Evolutionary conservation across 2,329 filamentous ascomycete genomes (phyloP).

Genomic region (Balansia obtecta): DNA sequence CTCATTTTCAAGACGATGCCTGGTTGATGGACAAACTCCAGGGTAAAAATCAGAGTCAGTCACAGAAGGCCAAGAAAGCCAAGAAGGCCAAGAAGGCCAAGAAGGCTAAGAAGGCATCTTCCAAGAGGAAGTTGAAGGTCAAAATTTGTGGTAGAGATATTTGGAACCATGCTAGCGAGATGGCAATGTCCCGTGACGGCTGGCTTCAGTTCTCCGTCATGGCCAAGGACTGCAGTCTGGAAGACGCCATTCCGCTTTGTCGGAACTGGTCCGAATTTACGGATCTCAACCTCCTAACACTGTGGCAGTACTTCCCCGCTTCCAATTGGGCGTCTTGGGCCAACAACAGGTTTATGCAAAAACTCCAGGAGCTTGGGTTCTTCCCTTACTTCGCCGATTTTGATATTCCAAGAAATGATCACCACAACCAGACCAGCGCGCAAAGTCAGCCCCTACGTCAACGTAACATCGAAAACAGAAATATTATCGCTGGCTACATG

Average conservation of each 20-base stretch:
- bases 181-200: conserved; percentile 18
- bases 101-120: background rate
- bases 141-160: conserved; percentile 16
- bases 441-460: conserved; percentile 12
- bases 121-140: conserved; percentile 11
- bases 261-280: conserved; percentile 19
- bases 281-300: conserved; percentile 13
- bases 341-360: conserved; percentile 11
- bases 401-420: conserved; percentile 10
- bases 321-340: conserved; percentile 16
- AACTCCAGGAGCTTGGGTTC: conserved; percentile 15
- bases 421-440: conserved; percentile 10
- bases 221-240: conserved; percentile 17
- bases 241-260: conserved; percentile 16
- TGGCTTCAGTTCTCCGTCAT: conserved; percentile 20
- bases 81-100: background rate
- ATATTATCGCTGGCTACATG: conserved; percentile 17
- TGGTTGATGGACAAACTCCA: conserved; percentile 12
- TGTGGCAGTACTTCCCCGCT: conserved; percentile 16
- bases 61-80: background rate
- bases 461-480: conserved; percentile 16
- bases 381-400: conserved; percentile 17
- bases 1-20: conserved; percentile 12
- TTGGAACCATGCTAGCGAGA: conserved; percentile 18
- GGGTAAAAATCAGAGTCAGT: background rate